Conservation (phyloP, 208 protist genomes). For the Acanthamoeba divionensis region DNA sequence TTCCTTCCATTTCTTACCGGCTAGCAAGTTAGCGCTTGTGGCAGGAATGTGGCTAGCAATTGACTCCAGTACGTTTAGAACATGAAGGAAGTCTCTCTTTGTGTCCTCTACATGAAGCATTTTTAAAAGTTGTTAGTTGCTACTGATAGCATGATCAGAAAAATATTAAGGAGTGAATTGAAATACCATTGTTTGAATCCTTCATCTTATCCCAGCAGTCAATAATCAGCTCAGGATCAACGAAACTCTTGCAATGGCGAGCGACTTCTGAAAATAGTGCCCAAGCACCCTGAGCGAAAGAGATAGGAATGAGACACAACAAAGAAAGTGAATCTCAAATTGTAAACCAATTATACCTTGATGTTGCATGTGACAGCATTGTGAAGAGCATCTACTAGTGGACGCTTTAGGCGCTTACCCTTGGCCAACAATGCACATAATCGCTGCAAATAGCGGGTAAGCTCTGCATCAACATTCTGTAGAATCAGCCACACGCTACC, state of each 20-base stretch:
- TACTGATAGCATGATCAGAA: neutral
- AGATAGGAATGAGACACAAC: neutral
- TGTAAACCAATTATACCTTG: neutral
- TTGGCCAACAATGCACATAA: neutral
- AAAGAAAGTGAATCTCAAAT: neutral
- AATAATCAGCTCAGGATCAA: neutral
- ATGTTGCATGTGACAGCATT: neutral
- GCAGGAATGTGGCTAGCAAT: neutral
- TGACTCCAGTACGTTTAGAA: neutral
- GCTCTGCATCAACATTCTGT: neutral
- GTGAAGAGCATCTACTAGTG: conserved; percentile 35
- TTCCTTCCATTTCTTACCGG: neutral
- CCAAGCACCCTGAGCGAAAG: neutral
- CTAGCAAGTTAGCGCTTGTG: neutral
- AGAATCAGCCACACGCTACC: conserved; percentile 49
- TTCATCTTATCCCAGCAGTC: conserved; percentile 11
- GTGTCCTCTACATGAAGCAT: neutral
- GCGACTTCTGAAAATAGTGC: neutral
- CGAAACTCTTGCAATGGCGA: neutral
- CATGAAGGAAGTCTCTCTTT: neutral
- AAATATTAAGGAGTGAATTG: neutral
- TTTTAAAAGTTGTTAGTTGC: neutral
- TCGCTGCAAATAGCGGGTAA: conserved; percentile 11
- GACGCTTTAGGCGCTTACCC: conserved; percentile 14
- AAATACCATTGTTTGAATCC: neutral